These are phyloP conservation scores for Polygonum maritimum DNA, from an alignment of 148 eudicot genomes.

Conservation along the genomic window DNA sequence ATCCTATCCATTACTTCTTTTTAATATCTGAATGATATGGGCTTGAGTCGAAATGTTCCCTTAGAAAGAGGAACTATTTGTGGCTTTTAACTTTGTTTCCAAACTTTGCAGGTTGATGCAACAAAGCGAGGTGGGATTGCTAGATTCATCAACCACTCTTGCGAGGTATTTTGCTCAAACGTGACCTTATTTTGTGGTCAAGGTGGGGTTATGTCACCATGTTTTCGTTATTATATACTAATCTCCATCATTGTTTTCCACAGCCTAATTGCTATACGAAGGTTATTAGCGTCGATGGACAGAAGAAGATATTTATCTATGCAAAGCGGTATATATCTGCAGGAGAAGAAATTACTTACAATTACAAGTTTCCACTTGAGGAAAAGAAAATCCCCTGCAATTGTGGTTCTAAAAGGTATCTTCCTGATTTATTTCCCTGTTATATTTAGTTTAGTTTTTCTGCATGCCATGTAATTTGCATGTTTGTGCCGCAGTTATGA, in stretches of 20 bases:
- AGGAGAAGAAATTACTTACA: conserved; percentile 92
- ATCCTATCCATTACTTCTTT: background rate
- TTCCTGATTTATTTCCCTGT: background rate
- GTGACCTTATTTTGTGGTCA: background rate
- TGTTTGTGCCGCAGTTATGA: background rate
- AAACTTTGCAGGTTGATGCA: conserved; percentile 77
- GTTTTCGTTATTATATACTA: background rate
- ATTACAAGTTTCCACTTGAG: conserved; percentile 95
- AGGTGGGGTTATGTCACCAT: background rate
- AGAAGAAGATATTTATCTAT: conserved; percentile 94
- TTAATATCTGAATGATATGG: background rate
- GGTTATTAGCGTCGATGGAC: conserved; percentile 84
- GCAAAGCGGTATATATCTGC: conserved; percentile 79
- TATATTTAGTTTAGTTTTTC: background rate
- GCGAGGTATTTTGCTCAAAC: conserved; percentile 52
- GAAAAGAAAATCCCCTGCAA: conserved; percentile 90
- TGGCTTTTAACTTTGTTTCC: background rate
- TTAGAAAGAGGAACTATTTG: background rate
- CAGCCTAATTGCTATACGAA: conserved; percentile 99
- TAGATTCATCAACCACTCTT: conserved; percentile 95
- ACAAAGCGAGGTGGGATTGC: conserved; percentile 99
- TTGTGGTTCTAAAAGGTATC: conserved; percentile 82
- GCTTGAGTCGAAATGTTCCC: background rate
- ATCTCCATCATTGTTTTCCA: background rate
- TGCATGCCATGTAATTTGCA: background rate